phyloP scores from a whole-genome alignment of 2,329 filamentous ascomycete species.

The Talaromyces sp. region DNA sequence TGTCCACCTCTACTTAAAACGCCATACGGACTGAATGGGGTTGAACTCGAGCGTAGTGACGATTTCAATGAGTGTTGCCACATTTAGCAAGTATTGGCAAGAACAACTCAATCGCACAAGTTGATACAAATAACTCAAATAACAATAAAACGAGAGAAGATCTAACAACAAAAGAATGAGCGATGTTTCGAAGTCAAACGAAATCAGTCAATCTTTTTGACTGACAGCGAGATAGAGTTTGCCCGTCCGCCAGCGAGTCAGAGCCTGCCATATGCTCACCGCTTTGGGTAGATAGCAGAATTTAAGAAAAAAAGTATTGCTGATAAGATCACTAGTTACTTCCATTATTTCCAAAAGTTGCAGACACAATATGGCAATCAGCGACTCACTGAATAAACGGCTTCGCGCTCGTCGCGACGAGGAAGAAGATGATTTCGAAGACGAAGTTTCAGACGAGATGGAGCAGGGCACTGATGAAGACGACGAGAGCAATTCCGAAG shows the following conservation, averaged over 20 bases:
- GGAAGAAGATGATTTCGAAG: slow-evolving; percentile 38
- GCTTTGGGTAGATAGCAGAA: not conserved
- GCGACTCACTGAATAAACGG: slow-evolving; percentile 38
- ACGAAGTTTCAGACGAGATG: slow-evolving; percentile 21
- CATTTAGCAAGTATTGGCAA: not conserved
- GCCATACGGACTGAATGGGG: not conserved
- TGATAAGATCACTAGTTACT: slow-evolving; percentile 1
- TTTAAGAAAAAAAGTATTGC: not conserved
- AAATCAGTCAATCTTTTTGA: not conserved
- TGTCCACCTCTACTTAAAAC: not conserved
- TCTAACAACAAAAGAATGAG: not conserved
- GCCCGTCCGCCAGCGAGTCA: not conserved
- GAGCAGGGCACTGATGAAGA: not conserved
- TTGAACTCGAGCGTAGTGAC: not conserved
- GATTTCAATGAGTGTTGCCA: not conserved
- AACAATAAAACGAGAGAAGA: not conserved
- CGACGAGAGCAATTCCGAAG: not conserved
- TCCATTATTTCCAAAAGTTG: too few relatives aligned
- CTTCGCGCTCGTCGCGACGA: slow-evolving; percentile 37
- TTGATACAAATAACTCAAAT: not conserved
- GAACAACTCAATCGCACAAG: not conserved
- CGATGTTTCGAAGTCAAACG: not conserved
- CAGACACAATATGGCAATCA: slow-evolving; percentile 29
- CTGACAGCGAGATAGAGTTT: not conserved
- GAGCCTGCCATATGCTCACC: not conserved